A percentile compares a stretch with the other conserved stretches of the same genome.
Evolutionary conservation across 1,284 basidiomycete genomes (phyloP).

Genomic region (Trichosporon sp.): DNA sequence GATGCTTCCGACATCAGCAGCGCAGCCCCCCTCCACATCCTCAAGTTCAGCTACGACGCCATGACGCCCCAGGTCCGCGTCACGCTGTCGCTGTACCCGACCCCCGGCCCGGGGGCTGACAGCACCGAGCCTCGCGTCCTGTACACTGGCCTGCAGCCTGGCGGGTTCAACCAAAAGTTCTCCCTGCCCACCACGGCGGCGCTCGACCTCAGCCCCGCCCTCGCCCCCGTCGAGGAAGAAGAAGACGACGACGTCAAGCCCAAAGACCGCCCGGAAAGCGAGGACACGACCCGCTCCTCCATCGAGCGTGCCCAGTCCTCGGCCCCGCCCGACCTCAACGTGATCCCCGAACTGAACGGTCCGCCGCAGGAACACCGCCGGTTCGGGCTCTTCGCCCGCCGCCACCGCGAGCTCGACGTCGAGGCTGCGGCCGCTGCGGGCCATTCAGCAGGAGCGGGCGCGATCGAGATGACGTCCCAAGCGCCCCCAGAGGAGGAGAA

Average conservation of each 20-base stretch:
- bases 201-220: constrained; percentile 48
- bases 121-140: constrained; percentile 60
- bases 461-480: constrained; percentile 50
- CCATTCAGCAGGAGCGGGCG: constrained; percentile 12
- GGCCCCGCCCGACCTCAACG: constrained; percentile 36
- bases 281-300: constrained; percentile 39
- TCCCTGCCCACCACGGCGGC: constrained; percentile 67
- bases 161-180: constrained; percentile 75
- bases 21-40: constrained; percentile 61
- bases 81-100: constrained; percentile 70
- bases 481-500: constrained; percentile 56
- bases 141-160: constrained; percentile 72
- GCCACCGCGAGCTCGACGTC: constrained; percentile 42
- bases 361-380: constrained; percentile 31
- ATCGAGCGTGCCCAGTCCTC: constrained; percentile 34
- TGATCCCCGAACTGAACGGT: constrained; percentile 38
- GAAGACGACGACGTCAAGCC: constrained; percentile 27
- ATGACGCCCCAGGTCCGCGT: constrained; percentile 79
- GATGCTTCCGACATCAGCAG: constrained; percentile 49
- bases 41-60: constrained; percentile 87
- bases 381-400: constrained; percentile 43
- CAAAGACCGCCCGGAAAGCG: constrained; percentile 21
- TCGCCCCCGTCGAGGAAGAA: constrained; percentile 36
- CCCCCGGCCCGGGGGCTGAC: constrained; percentile 61
- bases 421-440: constrained; percentile 32